A percentile compares a stretch with the other conserved stretches of the same genome.
These are phyloP conservation scores for Eucalyptus cladocalyx DNA, from an alignment of 345 rosid species.

Conservation along the genomic window DNA sequence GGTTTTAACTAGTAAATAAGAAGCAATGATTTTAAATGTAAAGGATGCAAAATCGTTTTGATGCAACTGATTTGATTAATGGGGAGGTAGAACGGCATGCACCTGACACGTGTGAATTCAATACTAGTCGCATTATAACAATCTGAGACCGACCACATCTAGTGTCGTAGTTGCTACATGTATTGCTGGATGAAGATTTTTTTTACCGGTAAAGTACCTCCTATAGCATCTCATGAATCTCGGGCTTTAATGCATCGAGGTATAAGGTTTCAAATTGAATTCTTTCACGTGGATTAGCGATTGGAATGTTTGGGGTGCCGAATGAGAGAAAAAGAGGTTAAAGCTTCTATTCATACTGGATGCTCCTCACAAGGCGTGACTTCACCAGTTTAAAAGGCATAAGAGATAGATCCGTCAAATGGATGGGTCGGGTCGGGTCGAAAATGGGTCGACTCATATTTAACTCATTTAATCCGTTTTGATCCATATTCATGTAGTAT, in stretches of 20 bases:
- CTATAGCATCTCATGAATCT: not conserved
- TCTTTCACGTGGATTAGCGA: not conserved
- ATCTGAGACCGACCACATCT: too few relatives aligned
- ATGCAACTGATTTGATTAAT: not conserved
- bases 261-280: not conserved
- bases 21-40: too few relatives aligned
- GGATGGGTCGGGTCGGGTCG: too few relatives aligned
- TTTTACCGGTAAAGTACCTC: not conserved
- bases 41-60: not conserved
- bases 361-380: not conserved
- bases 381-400: not conserved
- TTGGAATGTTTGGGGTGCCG: not conserved
- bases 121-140: too few relatives aligned
- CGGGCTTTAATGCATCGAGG: not conserved
- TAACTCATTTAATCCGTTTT: too few relatives aligned
- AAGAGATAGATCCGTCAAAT: too few relatives aligned
- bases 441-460: too few relatives aligned
- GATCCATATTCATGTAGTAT: too few relatives aligned
- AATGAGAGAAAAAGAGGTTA: not conserved
- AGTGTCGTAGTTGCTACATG: not conserved
- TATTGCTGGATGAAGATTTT: not conserved
- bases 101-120: not conserved
- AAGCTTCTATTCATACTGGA: not conserved
- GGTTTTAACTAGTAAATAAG: not conserved
- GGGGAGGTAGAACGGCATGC: not conserved